Base-by-base conservation (phyloP, 345 rosid species). In the Syzygium grande region DNA sequence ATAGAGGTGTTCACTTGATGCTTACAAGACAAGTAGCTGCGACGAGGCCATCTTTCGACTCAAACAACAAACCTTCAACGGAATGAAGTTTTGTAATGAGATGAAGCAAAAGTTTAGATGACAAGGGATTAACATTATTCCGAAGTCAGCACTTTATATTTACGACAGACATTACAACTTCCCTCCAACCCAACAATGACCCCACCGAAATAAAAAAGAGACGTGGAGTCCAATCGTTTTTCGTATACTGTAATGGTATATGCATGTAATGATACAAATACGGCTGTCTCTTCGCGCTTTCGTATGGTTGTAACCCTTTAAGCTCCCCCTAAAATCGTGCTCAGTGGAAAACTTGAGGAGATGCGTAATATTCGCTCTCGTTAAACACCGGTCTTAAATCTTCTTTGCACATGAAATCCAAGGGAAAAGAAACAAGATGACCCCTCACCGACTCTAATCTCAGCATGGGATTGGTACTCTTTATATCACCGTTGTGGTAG, bases 331-430 rank as follows among this genome's bases (percentile, higher is more conserved):
- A 73, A 38, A 41, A 38, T 19, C 25, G 19, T 34, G 49, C 49
- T 94, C 88, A 98, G 88, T 98, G 94, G 87, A 98, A 98, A 92
- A 98, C 99, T 89, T 96, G 99, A 55, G 97, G 89, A 88, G 98
- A 93, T 29, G 99, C 99, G 88, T 98, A 98, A 90, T 93, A 98
- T 91, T 96, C 99, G 87, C 99, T 98, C 93, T 98, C 98, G 51
- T 95, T 98, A 87, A 96, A 98, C 55, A 96, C 95, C 0, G 98
- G 99, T 93, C 99, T 95, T 85, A 98, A 91, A 91, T 98, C 99
- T 93, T 98, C 99, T 88, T 88, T 90, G 93, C 94, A 90, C 99
- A 96, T 95, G 92, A 98, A 98, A 88, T 96, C 99, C 93, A 98
- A 87, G 17, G 99, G 99, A 91, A 94, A 96, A 19, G 98, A 94